Percentiles rank a stretch among this genome's conserved stretches.
Evolutionary conservation across 73 alveolate genomes (phyloP).

Genomic region (Paramecium caudatum): DNA sequence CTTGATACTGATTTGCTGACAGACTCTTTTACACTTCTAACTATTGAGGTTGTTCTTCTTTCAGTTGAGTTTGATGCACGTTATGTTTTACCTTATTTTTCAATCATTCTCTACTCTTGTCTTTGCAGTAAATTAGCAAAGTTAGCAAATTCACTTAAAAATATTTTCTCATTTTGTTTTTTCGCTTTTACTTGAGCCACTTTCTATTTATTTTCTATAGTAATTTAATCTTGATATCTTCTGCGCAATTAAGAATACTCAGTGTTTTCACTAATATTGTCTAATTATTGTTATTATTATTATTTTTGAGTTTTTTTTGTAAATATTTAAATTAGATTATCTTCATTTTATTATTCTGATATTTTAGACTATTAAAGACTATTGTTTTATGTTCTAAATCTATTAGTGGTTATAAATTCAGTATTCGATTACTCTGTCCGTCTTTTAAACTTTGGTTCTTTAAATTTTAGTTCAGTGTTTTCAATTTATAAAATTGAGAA

Average conservation of each 20-base stretch:
- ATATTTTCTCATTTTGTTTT: not conserved
- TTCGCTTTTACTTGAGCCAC: not conserved
- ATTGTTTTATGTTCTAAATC: not conserved
- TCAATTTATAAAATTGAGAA: constrained; percentile 4
- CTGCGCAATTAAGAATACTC: not conserved
- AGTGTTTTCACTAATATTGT: constrained; percentile 20
- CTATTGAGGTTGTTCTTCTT: not conserved
- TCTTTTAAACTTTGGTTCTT: constrained; percentile 45
- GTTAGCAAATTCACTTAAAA: not conserved
- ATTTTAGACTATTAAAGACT: not conserved
- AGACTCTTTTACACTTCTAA: too few species aligned
- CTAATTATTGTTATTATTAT: not conserved
- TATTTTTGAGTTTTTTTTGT: too few species aligned
- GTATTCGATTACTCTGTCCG: not conserved
- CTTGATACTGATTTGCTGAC: not conserved
- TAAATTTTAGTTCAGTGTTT: not conserved
- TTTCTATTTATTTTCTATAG: not conserved
- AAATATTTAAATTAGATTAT: too few species aligned
- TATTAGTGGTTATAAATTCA: constrained; percentile 10
- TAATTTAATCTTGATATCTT: not conserved
- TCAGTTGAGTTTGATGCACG: constrained; percentile 14
- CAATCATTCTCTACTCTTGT: not conserved
- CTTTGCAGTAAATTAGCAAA: not conserved
- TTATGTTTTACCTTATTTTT: not conserved
- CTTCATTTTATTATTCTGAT: too few species aligned